phyloP scores from a whole-genome alignment of 169 alveolate genomes.

The Plasmodium malariae region DNA sequence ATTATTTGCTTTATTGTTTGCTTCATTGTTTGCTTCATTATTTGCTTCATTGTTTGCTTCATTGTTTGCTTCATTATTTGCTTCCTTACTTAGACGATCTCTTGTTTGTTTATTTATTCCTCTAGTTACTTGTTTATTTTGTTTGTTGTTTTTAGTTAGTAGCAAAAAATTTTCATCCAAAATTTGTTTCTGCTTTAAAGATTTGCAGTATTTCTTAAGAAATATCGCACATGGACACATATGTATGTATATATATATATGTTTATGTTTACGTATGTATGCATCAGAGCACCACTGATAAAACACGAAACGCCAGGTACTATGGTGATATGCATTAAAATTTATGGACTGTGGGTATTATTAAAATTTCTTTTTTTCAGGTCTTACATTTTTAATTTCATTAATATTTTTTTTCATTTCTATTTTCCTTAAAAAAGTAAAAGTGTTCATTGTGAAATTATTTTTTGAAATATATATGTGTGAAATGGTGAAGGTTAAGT shows the following conservation, averaged over 20 bases:
- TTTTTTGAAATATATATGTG: not conserved
- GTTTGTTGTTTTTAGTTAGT: conserved; percentile 18
- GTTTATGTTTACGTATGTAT: too few relatives aligned
- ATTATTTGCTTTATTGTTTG: not conserved
- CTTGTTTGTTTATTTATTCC: conserved; percentile 4
- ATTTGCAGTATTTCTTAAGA: conserved; percentile 46
- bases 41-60: not conserved
- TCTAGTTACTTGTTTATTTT: not conserved
- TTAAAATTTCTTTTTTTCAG: not conserved
- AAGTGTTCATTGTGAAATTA: not conserved
- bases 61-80: not conserved
- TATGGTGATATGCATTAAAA: too few relatives aligned
- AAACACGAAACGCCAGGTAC: too few relatives aligned
- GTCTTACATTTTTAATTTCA: conserved; percentile 59
- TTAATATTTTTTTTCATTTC: conserved; percentile 47
- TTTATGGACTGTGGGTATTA: too few relatives aligned
- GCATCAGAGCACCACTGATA: too few relatives aligned
- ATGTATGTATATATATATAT: too few relatives aligned
- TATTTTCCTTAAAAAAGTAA: conserved; percentile 24
- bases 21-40: not conserved
- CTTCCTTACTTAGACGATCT: not conserved
- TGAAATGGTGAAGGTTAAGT: too few relatives aligned
- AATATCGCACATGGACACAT: too few relatives aligned
- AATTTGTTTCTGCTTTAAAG: conserved; percentile 34
- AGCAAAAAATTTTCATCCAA: conserved; percentile 23